Base-by-base conservation (phyloP, 2,329 filamentous ascomycete species). In the Fusarium verticillioides region DNA sequence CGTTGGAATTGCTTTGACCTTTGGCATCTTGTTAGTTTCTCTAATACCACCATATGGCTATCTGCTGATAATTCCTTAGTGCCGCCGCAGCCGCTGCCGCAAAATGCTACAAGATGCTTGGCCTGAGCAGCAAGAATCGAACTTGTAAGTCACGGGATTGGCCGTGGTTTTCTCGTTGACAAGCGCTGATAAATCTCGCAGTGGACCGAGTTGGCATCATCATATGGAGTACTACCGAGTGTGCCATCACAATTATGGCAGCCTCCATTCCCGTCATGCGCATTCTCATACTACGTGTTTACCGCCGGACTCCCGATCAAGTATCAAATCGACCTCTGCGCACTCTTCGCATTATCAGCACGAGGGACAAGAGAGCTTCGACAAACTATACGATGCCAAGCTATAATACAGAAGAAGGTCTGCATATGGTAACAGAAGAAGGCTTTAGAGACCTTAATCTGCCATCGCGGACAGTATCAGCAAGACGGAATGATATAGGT, bases 1-100 rank as follows among this genome's bases (percentile, higher is more conserved):
- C 0, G 63, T 66, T 10, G 63, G 63, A 1, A 58, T 66, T 21
- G 63, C 60, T 16, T 13, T 66, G 42, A 66, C 60, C 0, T 66
- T 66, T 18, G 63, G 63, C 5, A 2, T 66, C 7, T 65, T 66
- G 63, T 66, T 3, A 21, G 63, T 58, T 0, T 11, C 16, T 23
- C 30, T 32, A 12, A 32, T 12, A 12, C 2, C 2, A 3, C 0
- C 5, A 0, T 7, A 1, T 4, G 1, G 6, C 7, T 5, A 16
- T 1, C 10, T 1, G 0, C 63, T 66, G 19, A 64, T 4, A 0
- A 32, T 1, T 3, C 0, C 0, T 10, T 5, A 66, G 63, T 32
- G 63, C 63, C 19, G 49, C 49, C 4, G 63, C 60, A 1, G 37
- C 60, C 2, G 63, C 63, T 2, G 63, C 23, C 2, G 49, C n/a